phyloP scores from a whole-genome alignment of 2,329 filamentous ascomycete genomes.

The Dactylellina sp. region DNA sequence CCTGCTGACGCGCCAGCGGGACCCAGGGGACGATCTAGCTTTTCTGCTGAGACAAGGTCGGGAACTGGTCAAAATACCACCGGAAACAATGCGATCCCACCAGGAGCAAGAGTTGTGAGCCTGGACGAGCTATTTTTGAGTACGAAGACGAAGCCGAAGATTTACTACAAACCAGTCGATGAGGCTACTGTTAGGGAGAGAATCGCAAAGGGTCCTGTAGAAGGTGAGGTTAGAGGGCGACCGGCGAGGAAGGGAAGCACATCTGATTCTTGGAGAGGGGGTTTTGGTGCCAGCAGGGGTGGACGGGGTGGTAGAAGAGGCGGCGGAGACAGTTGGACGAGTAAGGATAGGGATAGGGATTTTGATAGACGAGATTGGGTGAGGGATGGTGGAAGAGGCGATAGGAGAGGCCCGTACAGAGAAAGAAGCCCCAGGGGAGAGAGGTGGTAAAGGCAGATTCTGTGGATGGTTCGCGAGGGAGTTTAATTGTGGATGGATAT shows the following conservation, averaged over 20 bases:
- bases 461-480: background rate
- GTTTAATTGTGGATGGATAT: background rate
- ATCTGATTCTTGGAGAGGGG: constrained; percentile 41
- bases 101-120: constrained; percentile 51
- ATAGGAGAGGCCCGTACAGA: constrained; percentile 39
- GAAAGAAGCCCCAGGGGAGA: constrained; percentile 41
- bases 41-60: constrained; percentile 14
- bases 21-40: constrained; percentile 36
- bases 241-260: constrained; percentile 21
- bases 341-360: constrained; percentile 44
- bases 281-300: constrained; percentile 33
- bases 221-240: constrained; percentile 48
- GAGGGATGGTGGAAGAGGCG: constrained; percentile 44
- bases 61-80: background rate
- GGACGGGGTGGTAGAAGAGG: constrained; percentile 31
- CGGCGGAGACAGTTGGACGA: constrained; percentile 52
- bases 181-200: constrained; percentile 58
- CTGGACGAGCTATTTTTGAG: constrained; percentile 59
- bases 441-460: constrained; percentile 25
- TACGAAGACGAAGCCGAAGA: constrained; percentile 60
- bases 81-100: constrained; percentile 14
- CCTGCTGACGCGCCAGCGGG: constrained; percentile 38
- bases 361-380: constrained; percentile 55
- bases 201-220: constrained; percentile 57
- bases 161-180: constrained; percentile 60